Evolutionary conservation across 2,329 filamentous ascomycete genomes (phyloP), one percentile per base, ranked within the genome.

Genomic region (Talaromyces sp.): DNA sequence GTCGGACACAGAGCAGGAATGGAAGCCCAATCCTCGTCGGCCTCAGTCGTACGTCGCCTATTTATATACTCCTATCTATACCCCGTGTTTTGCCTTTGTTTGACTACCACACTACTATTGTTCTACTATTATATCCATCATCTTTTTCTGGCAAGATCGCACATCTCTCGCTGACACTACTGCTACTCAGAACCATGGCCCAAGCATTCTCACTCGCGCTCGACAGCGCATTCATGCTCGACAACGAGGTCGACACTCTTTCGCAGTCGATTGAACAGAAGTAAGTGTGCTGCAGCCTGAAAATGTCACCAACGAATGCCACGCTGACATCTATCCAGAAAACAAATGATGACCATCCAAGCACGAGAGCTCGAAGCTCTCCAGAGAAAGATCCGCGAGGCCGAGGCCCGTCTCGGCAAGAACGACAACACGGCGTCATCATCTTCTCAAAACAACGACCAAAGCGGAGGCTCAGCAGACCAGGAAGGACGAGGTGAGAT

Each of bases 221-320:
- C 63, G 89, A 93, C 80, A 89, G 91, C 73, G 89, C 96, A 68
- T 97, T 97, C 80, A 89, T 89, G 70, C 87, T 97, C 71, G 90
- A 95, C 68, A 89, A 87, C 75, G 88, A 88, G 67, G 75, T 95
- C 61, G 85, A 88, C 70, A 84, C 89, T 64, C 82, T 96, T 38
- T 86, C 89, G 70, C 82, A 88, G 73, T 85, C 89, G 66, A 86
- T 96, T 63, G 84, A 91, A 72, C 84, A 91, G 75, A 93, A 93
- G 93, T 97, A 80, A 71, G 87, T 68, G 57, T 53, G 10, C 58
- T 32, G 14, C 1, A 21, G 13, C 17, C 31, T 24, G 11, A 17
- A 35, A 51, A 19, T 13, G 53, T 53, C 53, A 50, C 26, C 24
- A 49, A 55, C 49, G 41, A 38, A 60, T 46, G 50, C 26, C 43